These are phyloP conservation scores for Tephrocybe sp. DNA, from an alignment of 768 basidiomycete genomes.

Conservation along the genomic window DNA sequence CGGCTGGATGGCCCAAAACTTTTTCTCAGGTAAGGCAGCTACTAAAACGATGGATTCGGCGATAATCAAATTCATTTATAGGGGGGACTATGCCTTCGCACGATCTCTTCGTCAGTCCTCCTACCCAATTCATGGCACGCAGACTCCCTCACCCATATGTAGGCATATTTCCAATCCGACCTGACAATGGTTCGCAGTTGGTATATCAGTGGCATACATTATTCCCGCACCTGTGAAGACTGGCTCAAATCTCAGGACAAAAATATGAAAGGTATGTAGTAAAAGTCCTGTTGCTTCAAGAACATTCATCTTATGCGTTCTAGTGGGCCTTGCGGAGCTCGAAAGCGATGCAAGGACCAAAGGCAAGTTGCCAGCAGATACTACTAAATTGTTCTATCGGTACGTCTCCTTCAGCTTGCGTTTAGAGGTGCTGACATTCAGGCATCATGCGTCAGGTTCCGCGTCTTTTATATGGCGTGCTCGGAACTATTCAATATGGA, in stretches of 20 bases:
- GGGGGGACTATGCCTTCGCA: conserved; percentile 76
- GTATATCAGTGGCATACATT: conserved; percentile 65
- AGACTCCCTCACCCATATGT: not conserved
- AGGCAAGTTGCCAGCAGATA: conserved; percentile 48
- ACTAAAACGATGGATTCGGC: not conserved
- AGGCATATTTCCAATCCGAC: conserved; percentile 67
- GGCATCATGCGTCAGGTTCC: conserved; percentile 47
- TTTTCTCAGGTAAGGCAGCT: conserved; percentile 54
- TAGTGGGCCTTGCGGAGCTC: conserved; percentile 48
- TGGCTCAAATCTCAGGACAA: conserved; percentile 64
- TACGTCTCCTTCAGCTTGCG: no score
- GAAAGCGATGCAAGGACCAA: conserved; percentile 46
- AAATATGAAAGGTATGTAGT: conserved; percentile 38
- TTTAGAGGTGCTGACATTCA: no score
- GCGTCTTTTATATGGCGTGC: conserved; percentile 73
- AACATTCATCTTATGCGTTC: not conserved
- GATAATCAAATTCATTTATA: conserved; percentile 10
- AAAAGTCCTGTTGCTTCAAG: not conserved
- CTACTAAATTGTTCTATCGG: conserved; percentile 60
- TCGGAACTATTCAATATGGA: conserved; percentile 67
- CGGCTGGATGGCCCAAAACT: conserved; percentile 76
- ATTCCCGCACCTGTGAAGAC: conserved; percentile 61
- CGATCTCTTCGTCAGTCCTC: conserved; percentile 48
- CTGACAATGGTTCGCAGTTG: conserved; percentile 57
- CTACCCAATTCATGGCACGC: not conserved